Base-by-base conservation (phyloP, 768 basidiomycete species). In the Podaxis mareebaensis region DNA sequence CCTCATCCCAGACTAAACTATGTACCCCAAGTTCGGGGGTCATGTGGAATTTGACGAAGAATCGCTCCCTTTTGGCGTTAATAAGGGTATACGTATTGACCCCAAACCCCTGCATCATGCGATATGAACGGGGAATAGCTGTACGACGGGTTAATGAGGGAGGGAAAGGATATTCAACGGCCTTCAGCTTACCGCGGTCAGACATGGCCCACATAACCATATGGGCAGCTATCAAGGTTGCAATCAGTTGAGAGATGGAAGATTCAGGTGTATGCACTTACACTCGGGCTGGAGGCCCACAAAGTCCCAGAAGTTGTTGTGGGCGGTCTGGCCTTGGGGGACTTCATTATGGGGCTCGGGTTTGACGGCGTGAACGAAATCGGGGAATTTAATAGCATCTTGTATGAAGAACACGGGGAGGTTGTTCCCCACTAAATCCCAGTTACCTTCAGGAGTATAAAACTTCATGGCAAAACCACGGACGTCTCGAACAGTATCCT, bases 241-340 rank as follows among this genome's bases (percentile, higher is more conserved):
- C 33, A 33, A 33, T 61, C 39, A 36, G 52, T 60, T 55, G 6
- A 67, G 58, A 53, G 39, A 40, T 51, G 4, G 24, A 4, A 33
- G 4, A 28, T 26, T 10, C 12, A 40, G 26, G 24, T n/a, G 20
- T 12, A 38, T 53, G 48, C 7, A 46, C 74, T 56, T 72, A 81
- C 87, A 81, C 70, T 92, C 88, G 0, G 89, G 83, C 68, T 88
- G 85, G 33, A 92, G 78, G 48, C 85, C 83, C 42, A 86, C 86
- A 67, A 90, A 94, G 70, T 94, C 93, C 91, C 92, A 95, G 65
- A 93, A 92, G 68, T 90, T 93, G 76, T 95, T 92, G 70, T 94
- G 92, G 1, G 89, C 87, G 17, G 68, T 75, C 71, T 90, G 88
- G 3, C 84, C 88, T 54, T 83, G 82, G 3, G 89, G 89, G 0